Base-by-base conservation (phyloP, 306 rosid species). In the Senna tora region DNA sequence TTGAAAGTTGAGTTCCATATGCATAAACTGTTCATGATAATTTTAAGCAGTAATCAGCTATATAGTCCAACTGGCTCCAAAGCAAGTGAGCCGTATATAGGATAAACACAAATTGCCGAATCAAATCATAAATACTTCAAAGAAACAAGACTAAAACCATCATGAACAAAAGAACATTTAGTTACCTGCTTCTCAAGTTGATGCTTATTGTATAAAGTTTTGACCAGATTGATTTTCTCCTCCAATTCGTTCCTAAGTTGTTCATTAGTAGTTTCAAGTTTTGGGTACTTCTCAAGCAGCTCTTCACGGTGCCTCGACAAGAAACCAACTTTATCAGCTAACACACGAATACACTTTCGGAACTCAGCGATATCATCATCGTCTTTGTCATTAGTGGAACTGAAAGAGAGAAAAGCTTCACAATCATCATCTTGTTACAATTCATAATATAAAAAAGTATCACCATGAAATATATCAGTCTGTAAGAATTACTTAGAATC, bases 131-230 rank as follows among this genome's bases (percentile, higher is more conserved):
- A 25, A 47, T 36, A 36, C 39, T 4, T 36, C 0, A 0, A 36
- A 42, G 34, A 71, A 51, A 73, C 6, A 7, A 42, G 14, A 52
- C 38, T 33, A 36, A 46, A 47, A 74, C 28, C 22, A 21, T 33
- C 67, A 64, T 25, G 30, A 43, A 67, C 72, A 69, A 2, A 56
- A 42, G 45, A 43, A 63, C 20, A 47, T 55, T 10, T 70, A 16
- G 20, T 69, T 80, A 94, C 99, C 99, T 91, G 96, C 77, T 91
- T 94, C 84, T 84, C 99, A 28, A 86, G 90, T 85, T 89, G 97
- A 83, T 82, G 99, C 82, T 94, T 89, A 39, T 89, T 75, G 82
- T 82, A 87, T 65, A 86, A 81, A 22, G 96, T 83, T 80, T 89
- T 86, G 79, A 89, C 93, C 78, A 83, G 88, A 45, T 88, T 96